phyloP scores from a whole-genome alignment of 2,329 filamentous ascomycete genomes.

The Aspergillus jensenii region DNA sequence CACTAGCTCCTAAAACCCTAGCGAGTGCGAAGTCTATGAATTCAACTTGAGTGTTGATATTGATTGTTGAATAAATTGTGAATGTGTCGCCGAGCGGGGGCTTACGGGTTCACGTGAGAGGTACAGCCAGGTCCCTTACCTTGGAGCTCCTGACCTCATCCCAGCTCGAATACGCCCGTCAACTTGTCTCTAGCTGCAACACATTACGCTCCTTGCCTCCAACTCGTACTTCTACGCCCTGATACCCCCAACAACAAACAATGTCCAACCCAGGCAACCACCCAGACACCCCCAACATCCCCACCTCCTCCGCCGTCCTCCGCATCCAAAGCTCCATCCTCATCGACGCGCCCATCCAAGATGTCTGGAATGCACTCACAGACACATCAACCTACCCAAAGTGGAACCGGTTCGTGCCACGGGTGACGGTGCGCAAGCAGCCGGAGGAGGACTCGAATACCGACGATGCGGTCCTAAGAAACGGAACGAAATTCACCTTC shows the following conservation, averaged over 20 bases:
- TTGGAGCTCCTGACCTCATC: not conserved
- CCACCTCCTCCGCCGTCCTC: slow-evolving; percentile 28
- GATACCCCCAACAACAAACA: not conserved
- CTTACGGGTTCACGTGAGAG: not conserved
- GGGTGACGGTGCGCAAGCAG: slow-evolving; percentile 47
- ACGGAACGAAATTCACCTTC: slow-evolving; percentile 46
- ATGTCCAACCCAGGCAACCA: slow-evolving; percentile 6
- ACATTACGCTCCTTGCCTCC: not conserved
- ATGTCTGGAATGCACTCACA: slow-evolving; percentile 46
- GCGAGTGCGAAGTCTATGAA: no score
- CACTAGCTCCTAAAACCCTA: no score
- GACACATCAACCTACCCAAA: slow-evolving; percentile 47
- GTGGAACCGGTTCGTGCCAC: slow-evolving; percentile 50
- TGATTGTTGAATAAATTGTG: no score
- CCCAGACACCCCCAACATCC: slow-evolving; percentile 30
- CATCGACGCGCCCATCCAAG: slow-evolving; percentile 42
- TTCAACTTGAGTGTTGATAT: no score
- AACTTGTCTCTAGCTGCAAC: not conserved
- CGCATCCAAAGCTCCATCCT: slow-evolving; percentile 34
- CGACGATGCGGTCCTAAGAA: slow-evolving; percentile 26
- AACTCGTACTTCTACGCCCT: not conserved
- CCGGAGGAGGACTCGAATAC: slow-evolving; percentile 15
- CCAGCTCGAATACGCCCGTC: not conserved
- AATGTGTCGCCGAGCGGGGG: no score
- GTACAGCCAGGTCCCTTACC: not conserved